These are phyloP conservation scores for Elaeis oleifera DNA, from an alignment of 202 grass and related monocot species.

Conservation along the genomic window DNA sequence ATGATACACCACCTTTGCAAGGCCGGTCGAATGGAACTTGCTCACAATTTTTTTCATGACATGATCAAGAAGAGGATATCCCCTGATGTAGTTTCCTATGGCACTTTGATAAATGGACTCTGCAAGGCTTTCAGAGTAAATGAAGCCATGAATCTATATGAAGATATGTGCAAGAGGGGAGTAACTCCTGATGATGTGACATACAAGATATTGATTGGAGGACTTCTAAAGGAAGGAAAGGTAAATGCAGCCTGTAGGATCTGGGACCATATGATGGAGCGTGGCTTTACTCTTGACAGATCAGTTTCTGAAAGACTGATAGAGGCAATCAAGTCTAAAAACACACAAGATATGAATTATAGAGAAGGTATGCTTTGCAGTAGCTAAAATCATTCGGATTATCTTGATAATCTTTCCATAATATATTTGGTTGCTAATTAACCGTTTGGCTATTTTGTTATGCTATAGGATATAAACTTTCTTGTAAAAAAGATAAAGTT, in stretches of 20 bases:
- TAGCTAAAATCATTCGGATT: too few relatives aligned
- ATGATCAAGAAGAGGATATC: slow-evolving; percentile 53
- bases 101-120: slow-evolving; percentile 63
- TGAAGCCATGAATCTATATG: slow-evolving; percentile 59
- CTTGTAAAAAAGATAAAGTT: too few relatives aligned
- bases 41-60: slow-evolving; percentile 45
- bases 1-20: slow-evolving; percentile 79
- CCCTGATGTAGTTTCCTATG: slow-evolving; percentile 72
- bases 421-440: too few relatives aligned
- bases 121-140: slow-evolving; percentile 47
- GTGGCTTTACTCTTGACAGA: slow-evolving; percentile 64
- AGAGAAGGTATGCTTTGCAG: too few relatives aligned
- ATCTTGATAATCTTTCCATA: too few relatives aligned
- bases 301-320: slow-evolving; percentile 71
- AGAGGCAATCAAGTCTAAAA: slow-evolving; percentile 56
- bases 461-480: too few relatives aligned
- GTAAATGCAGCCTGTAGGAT: slow-evolving; percentile 52
- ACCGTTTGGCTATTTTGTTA: too few relatives aligned
- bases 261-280: slow-evolving; percentile 98
- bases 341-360: slow-evolving; percentile 11
- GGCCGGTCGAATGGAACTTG: slow-evolving; percentile 38
- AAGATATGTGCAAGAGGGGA: slow-evolving; percentile 51
- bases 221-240: slow-evolving; percentile 68
- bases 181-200: slow-evolving; percentile 68
- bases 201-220: slow-evolving; percentile 62